phyloP scores from a whole-genome alignment of 371 early-diverging fungal species.

The Syncephalastrum monosporum region DNA sequence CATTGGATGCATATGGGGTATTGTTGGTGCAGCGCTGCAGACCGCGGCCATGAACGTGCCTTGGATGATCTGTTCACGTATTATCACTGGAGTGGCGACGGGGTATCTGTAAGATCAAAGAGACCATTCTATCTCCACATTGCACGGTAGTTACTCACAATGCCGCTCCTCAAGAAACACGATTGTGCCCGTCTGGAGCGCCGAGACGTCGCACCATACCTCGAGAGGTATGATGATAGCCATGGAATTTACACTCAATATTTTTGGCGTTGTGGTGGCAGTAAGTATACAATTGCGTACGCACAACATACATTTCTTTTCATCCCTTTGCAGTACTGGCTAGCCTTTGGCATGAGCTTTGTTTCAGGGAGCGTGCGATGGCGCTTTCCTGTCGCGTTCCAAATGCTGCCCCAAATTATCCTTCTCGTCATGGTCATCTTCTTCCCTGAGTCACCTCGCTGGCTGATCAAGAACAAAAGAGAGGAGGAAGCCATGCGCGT shows the following conservation, averaged over 20 bases:
- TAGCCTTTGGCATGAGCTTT: conserved; percentile 36
- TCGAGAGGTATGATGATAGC: conserved; percentile 40
- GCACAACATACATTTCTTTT: not conserved
- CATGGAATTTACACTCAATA: conserved; percentile 41
- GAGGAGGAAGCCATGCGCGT: conserved; percentile 34
- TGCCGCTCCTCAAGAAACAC: conserved; percentile 23
- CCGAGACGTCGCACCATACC: conserved; percentile 40
- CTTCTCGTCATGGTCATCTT: conserved; percentile 30
- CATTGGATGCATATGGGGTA: conserved; percentile 27
- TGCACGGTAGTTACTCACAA: too few relatives aligned
- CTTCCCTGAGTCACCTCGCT: conserved; percentile 40
- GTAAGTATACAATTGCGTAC: conserved; percentile 4
- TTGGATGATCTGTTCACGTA: conserved; percentile 42
- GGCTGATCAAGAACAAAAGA: conserved; percentile 34
- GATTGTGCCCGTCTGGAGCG: conserved; percentile 48
- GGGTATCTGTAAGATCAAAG: conserved; percentile 31
- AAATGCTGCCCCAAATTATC: conserved; percentile 33
- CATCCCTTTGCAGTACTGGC: conserved; percentile 24
- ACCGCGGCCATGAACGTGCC: conserved; percentile 27
- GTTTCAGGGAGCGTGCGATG: conserved; percentile 28
- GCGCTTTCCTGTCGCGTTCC: conserved; percentile 45
- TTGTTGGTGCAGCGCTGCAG: conserved; percentile 28
- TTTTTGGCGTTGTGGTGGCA: conserved; percentile 46
- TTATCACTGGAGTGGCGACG: conserved; percentile 48
- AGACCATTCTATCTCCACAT: not conserved